These are phyloP conservation scores for Sporisorium iseilematis-ciliati DNA, from an alignment of 1,284 basidiomycete genomes.

Conservation along the genomic window DNA sequence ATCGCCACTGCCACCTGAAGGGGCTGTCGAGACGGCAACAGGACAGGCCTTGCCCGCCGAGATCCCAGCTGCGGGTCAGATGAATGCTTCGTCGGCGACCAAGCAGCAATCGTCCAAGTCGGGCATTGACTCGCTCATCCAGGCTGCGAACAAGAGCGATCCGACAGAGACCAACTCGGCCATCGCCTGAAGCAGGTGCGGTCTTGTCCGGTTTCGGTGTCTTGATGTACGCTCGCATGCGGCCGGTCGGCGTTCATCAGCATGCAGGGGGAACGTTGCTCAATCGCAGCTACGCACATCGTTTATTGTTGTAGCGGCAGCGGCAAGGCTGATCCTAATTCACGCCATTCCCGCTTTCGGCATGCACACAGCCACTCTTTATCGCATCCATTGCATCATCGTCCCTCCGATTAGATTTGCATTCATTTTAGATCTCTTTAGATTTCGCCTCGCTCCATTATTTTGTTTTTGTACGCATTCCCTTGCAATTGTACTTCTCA, in stretches of 20 bases:
- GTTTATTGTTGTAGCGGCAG: too few species aligned
- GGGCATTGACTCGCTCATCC: slow-evolving; percentile 42
- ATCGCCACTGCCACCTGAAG: slow-evolving; percentile 28
- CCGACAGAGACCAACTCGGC: slow-evolving; percentile 38
- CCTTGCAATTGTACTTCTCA: too few species aligned
- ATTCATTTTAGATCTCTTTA: too few species aligned
- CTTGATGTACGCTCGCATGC: slow-evolving; percentile 15
- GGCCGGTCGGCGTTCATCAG: slow-evolving; percentile 4
- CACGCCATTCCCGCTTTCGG: too few species aligned
- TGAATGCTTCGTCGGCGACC: slow-evolving; percentile 40
- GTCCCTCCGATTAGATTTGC: too few species aligned
- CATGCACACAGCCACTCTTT: too few species aligned
- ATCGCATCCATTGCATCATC: too few species aligned
- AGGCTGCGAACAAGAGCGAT: slow-evolving; percentile 28
- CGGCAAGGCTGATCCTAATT: too few species aligned
- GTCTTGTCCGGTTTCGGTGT: neutral
- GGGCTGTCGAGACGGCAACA: slow-evolving; percentile 31
- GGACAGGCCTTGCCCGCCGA: slow-evolving; percentile 39
- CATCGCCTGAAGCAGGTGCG: slow-evolving; percentile 17
- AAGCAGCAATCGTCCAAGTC: slow-evolving; percentile 46
- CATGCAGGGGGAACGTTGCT: too few species aligned
- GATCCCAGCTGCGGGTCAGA: slow-evolving; percentile 40
- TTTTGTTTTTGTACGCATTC: too few species aligned
- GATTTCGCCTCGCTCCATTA: too few species aligned
- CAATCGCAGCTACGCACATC: too few species aligned